Evolutionary conservation across 2,329 filamentous ascomycete genomes (phyloP).

Genomic region (Anthostomella pinea): DNA sequence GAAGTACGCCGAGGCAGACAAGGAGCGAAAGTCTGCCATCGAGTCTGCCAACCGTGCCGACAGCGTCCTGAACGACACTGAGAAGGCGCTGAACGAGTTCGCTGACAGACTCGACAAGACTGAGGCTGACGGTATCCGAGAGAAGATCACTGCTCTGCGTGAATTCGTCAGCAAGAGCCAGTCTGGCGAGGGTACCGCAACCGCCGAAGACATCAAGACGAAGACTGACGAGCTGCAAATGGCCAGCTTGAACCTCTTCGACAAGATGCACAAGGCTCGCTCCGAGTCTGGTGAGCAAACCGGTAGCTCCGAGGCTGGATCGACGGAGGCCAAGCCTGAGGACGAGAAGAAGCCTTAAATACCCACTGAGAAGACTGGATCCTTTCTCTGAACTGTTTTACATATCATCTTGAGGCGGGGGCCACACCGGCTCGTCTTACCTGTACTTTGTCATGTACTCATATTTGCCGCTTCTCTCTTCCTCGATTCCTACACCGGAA

Average conservation of each 20-base stretch:
- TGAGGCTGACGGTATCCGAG: conserved; percentile 86
- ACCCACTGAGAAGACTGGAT: conserved; percentile 6
- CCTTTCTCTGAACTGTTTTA: conserved; percentile 19
- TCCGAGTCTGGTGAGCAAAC: conserved; percentile 59
- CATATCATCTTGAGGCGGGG: conserved; percentile 28
- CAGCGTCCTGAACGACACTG: conserved; percentile 93
- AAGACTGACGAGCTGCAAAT: conserved; percentile 98
- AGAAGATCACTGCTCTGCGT: conserved; percentile 85
- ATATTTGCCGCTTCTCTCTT: conserved; percentile 39
- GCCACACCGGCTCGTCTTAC: conserved; percentile 34
- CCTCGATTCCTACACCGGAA: conserved; percentile 16
- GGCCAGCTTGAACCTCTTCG: conserved; percentile 92
- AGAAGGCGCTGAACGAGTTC: conserved; percentile 97
- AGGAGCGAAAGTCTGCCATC: conserved; percentile 93
- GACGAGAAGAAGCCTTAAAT: conserved; percentile 65
- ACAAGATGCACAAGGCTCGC: conserved; percentile 99
- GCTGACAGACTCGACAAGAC: conserved; percentile 95
- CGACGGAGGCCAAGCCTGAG: conserved; percentile 45
- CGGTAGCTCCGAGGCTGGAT: conserved; percentile 46
- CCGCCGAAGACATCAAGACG: conserved; percentile 91
- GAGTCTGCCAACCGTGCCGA: conserved; percentile 97
- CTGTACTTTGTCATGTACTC: conserved; percentile 51
- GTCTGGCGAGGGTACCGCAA: conserved; percentile 81
- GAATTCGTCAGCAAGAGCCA: conserved; percentile 94
- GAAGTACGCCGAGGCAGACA: conserved; percentile 91